Evolutionary conservation across 1,284 basidiomycete species (phyloP).

Genomic region (Puccinia triticina): DNA sequence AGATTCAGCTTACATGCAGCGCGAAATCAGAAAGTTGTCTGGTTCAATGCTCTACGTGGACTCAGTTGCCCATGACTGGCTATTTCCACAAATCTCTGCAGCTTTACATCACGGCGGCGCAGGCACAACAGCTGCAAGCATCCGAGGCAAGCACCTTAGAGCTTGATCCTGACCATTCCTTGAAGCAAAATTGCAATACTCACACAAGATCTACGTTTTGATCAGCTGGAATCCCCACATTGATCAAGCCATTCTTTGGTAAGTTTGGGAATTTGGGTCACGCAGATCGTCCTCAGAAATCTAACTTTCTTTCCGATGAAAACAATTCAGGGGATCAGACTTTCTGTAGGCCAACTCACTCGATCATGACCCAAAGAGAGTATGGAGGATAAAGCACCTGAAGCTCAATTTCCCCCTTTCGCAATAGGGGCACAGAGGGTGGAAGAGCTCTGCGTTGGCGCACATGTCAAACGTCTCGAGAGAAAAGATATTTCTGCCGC

Average conservation of each 20-base stretch:
- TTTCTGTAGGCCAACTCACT: slow-evolving; percentile 76
- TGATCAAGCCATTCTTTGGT: slow-evolving; percentile 96
- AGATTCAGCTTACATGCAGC: slow-evolving; percentile 52
- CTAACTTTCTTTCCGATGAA: slow-evolving; percentile 65
- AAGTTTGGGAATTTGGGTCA: slow-evolving; percentile 58
- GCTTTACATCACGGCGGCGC: slow-evolving; percentile 97
- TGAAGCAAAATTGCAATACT: neutral
- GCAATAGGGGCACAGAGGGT: slow-evolving; percentile 53
- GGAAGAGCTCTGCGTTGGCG: slow-evolving; percentile 86
- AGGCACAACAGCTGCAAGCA: slow-evolving; percentile 89
- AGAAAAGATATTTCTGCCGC: slow-evolving; percentile 76
- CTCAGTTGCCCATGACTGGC: slow-evolving; percentile 93
- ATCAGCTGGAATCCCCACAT: slow-evolving; percentile 84
- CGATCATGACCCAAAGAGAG: neutral
- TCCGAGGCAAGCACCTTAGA: slow-evolving; percentile 68
- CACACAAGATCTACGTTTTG: neutral
- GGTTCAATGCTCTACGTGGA: slow-evolving; percentile 64
- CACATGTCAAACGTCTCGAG: slow-evolving; percentile 72
- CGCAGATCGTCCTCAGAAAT: slow-evolving; percentile 57
- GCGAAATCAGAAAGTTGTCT: slow-evolving; percentile 53
- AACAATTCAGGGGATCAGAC: slow-evolving; percentile 13
- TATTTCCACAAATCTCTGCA: slow-evolving; percentile 89
- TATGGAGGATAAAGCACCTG: no score
- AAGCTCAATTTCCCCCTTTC: neutral
- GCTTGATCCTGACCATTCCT: neutral